Evolutionary conservation across 2,329 filamentous ascomycete species (phyloP).

Genomic region (Nothopassalora personata): DNA sequence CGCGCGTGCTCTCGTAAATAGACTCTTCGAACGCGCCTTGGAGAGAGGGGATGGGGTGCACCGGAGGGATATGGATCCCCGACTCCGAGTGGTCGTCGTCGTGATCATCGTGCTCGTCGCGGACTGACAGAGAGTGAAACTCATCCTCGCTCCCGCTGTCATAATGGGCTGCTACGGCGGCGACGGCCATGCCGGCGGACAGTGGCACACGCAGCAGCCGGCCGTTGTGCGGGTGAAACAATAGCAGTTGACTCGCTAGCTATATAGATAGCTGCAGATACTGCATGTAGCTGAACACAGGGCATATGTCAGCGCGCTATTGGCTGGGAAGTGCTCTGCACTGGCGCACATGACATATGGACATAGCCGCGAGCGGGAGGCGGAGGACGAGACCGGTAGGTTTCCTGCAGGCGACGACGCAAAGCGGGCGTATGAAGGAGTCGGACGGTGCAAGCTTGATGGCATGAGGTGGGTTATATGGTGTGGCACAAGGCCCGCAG

Average conservation of each 20-base stretch:
- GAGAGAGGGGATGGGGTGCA: constrained; percentile 69
- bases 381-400: not conserved
- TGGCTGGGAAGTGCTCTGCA: not conserved
- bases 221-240: not conserved
- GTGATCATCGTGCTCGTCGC: constrained; percentile 9
- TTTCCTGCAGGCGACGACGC: not conserved
- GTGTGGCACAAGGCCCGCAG: not conserved
- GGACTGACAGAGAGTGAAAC: constrained; percentile 23
- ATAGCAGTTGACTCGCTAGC: not conserved
- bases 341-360: not conserved
- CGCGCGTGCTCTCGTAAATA: constrained; percentile 62
- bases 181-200: not conserved
- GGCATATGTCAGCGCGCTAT: not conserved
- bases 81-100: constrained; percentile 12
- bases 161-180: constrained; percentile 9
- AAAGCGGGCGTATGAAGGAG: not conserved
- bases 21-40: constrained; percentile 81
- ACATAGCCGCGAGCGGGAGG: not conserved
- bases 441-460: not conserved
- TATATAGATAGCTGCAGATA: not conserved
- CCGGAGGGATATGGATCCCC: constrained; percentile 36
- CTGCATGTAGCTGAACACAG: not conserved
- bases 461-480: not conserved
- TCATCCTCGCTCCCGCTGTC: constrained; percentile 23
- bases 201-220: not conserved